Evolutionary conservation across 2,329 filamentous ascomycete species (phyloP).

Genomic region (Aureobasidium subglaciale): DNA sequence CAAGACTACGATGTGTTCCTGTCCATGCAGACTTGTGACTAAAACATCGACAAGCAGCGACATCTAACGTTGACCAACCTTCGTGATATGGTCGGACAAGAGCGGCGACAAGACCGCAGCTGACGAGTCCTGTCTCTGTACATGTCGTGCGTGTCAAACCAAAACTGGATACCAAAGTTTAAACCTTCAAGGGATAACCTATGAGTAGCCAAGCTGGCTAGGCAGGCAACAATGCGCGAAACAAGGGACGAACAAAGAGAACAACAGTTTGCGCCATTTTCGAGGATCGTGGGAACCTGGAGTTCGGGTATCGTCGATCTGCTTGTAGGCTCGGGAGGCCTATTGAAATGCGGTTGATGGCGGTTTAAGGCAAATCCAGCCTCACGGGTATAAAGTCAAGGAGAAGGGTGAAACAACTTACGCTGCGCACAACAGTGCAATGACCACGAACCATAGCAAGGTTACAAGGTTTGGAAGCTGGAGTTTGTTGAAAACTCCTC

Average conservation of each 20-base stretch:
- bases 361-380: neutral
- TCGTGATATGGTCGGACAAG: neutral
- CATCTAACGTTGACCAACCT: neutral
- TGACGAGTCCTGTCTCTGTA: neutral
- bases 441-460: neutral
- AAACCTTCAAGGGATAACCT: neutral
- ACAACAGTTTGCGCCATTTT: neutral
- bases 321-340: neutral
- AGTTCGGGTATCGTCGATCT: neutral
- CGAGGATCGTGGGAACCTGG: neutral
- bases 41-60: too few species aligned
- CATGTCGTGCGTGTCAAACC: slow-evolving; percentile 1
- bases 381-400: neutral
- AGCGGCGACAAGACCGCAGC: neutral
- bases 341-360: neutral
- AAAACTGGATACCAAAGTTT: neutral
- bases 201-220: neutral
- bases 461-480: neutral
- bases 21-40: too few species aligned
- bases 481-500: neutral
- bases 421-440: neutral
- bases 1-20: too few species aligned
- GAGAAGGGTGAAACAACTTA: neutral
- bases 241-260: neutral
- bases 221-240: neutral